Conservation (phyloP, 2,329 filamentous ascomycete species). For the Venturia pyrina region DNA sequence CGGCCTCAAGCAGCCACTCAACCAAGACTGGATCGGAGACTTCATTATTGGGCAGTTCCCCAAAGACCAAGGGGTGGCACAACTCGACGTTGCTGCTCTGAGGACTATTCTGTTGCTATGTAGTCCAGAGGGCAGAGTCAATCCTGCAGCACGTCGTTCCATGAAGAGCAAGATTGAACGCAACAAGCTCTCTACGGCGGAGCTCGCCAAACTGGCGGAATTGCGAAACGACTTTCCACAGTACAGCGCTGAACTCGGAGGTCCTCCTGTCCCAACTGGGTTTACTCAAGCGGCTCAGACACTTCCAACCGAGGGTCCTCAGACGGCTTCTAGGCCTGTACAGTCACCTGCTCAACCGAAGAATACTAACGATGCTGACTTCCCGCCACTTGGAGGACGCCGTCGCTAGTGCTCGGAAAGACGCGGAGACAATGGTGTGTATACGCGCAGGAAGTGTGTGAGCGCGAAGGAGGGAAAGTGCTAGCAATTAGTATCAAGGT, state of each 20-base stretch:
- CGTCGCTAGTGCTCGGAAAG: neutral
- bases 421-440: neutral
- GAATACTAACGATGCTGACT: neutral
- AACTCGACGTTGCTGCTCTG: neutral
- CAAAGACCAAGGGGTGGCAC: neutral
- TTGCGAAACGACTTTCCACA: neutral
- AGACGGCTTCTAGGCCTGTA: neutral
- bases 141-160: neutral
- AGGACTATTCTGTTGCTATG: neutral
- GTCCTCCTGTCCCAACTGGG: neutral
- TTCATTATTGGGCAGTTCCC: neutral
- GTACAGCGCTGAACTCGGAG: neutral
- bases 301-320: neutral
- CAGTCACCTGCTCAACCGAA: neutral
- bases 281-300: neutral
- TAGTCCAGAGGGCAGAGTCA: neutral
- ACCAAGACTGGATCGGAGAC: neutral
- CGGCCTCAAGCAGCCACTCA: neutral
- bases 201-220: neutral
- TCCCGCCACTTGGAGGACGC: neutral
- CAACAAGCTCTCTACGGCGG: neutral
- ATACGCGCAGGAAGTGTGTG: neutral
- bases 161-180: neutral
- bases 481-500: neutral
- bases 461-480: neutral